A percentile compares a stretch with the other conserved stretches of the same genome.
phyloP scores from a whole-genome alignment of 2,329 filamentous ascomycete species.

The Cladorrhinum sp. region DNA sequence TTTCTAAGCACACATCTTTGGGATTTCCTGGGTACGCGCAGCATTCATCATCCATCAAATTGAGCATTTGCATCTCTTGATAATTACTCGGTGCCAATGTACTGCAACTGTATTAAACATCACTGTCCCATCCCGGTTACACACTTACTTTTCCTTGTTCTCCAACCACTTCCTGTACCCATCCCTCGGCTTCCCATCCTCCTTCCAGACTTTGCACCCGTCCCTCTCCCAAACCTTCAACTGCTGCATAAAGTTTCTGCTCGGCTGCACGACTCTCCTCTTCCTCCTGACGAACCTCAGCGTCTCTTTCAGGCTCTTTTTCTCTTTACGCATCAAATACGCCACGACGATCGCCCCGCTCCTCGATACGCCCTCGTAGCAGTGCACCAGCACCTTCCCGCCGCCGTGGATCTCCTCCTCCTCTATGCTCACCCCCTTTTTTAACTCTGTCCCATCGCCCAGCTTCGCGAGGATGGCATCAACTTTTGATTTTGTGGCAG shows the following conservation, averaged over 20 bases:
- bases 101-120: no score
- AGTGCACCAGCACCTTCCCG: conserved; percentile 27
- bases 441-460: not conserved
- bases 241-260: conserved; percentile 24
- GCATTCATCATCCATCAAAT: no score
- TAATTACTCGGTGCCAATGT: no score
- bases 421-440: not conserved
- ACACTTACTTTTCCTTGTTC: not conserved
- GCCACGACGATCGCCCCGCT: conserved; percentile 24
- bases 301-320: conserved; percentile 6
- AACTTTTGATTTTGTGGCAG: not conserved
- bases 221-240: conserved; percentile 25
- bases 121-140: no score
- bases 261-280: conserved; percentile 19
- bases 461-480: no score
- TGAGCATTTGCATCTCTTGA: no score
- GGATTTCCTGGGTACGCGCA: no score
- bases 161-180: conserved; percentile 5
- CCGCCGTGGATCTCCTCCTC: not conserved
- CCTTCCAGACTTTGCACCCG: conserved; percentile 24
- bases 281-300: conserved; percentile 12
- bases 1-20: no score
- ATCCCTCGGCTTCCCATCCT: conserved; percentile 10
- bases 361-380: conserved; percentile 29
- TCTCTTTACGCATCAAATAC: conserved; percentile 27